Base-by-base conservation (phyloP, 768 basidiomycete species). In the Cystoderma amianthinum region DNA sequence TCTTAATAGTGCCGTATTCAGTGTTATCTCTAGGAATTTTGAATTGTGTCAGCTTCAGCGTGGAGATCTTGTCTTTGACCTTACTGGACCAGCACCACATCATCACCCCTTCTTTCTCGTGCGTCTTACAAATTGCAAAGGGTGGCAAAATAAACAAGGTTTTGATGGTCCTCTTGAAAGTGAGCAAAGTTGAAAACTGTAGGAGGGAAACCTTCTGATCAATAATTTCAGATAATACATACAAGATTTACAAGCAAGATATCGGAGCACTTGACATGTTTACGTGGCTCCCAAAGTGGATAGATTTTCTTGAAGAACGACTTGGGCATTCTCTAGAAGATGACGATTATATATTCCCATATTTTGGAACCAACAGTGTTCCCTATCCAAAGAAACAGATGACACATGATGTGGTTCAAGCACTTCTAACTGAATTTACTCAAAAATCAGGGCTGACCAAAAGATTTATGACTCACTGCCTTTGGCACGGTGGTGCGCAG, bases 401-500 rank as follows among this genome's bases (percentile, higher is more conserved):
- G 45, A 54, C 50, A 11, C 56, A 64, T 21, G 48, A 65, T 13
- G 44, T 30, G 2, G 41, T 60, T 9, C 58, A 61, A 41, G 52
- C 50, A 3, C 41, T 52, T 34, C 47, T 69, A 13, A 36, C 49
- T 10, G 45, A 64, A 35, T 63, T 64, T 25, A 42, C 49, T 1
- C 4, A 21, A 1, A 50, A 22, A 0, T 61, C 61, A 3, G 52
- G 50, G 3, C 42, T 65, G 13, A 44, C 43, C 9, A 50, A 48
- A 35, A 19, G 34, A 3, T 65, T 48, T 39, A 59, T 59, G 13
- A 66, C 66, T 1, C 66, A 67, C 41, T 61, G 53, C 22, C 58
- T 65, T 32, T 53, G 59, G 6, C 49, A 60, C 9, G 64, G 65
- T 18, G 67, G 67, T 3, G 57, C 63, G 0, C 64, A 68, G 39